A percentile compares a stretch with the other conserved stretches of the same genome.
phyloP scores from a whole-genome alignment of 371 early-diverging fungal genomes.

The Mortierella sp. region DNA sequence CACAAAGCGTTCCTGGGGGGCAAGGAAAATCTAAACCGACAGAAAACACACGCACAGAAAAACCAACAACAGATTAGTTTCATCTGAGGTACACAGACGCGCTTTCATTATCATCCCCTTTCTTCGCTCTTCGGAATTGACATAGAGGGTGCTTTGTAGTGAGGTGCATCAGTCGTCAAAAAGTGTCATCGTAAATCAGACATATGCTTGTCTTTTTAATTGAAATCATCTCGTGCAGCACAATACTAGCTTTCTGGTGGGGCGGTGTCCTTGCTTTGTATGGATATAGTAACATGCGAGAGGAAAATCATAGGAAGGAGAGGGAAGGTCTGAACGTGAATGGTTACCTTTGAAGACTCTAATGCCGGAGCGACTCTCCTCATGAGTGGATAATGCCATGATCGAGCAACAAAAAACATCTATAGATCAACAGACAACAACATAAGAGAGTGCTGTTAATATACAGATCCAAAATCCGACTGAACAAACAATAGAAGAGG shows the following conservation, averaged over 20 bases:
- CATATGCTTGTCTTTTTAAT: constrained; percentile 59
- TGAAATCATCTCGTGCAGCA: constrained; percentile 57
- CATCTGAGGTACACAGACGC: neutral
- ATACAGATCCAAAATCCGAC: neutral
- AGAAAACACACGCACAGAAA: neutral
- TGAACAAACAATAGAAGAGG: neutral
- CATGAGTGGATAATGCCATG: neutral
- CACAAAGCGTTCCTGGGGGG: neutral
- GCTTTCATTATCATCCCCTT: neutral
- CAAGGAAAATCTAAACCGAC: neutral
- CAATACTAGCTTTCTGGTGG: constrained; percentile 14
- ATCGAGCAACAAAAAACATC: neutral
- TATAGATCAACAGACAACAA: neutral
- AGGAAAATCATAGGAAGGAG: neutral
- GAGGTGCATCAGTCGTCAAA: constrained; percentile 56
- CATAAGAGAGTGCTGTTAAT: neutral
- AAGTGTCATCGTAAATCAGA: constrained; percentile 58
- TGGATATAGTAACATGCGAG: neutral
- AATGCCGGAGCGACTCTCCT: neutral
- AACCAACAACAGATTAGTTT: constrained; percentile 13
- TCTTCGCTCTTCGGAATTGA: neutral
- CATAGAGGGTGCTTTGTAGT: constrained; percentile 9
- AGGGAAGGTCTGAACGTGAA: too few species aligned
- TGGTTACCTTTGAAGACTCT: constrained; percentile 2
- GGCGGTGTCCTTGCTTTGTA: neutral